These are phyloP conservation scores for Lactarius sp. DNA, from an alignment of 768 basidiomycete species.

Conservation along the genomic window DNA sequence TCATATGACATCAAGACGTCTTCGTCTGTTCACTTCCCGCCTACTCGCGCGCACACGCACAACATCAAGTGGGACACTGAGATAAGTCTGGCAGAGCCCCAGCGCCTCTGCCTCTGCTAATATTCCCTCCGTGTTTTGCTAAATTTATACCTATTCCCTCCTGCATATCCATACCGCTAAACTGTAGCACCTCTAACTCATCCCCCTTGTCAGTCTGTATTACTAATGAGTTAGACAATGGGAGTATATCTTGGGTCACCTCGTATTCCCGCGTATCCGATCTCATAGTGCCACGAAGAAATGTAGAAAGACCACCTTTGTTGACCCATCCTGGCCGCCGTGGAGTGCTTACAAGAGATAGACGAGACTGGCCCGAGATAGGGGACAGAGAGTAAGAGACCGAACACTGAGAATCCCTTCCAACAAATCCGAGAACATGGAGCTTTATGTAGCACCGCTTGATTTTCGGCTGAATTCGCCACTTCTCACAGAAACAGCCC, in stretches of 20 bases:
- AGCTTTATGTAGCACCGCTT: too few relatives aligned
- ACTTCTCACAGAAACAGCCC: too few relatives aligned
- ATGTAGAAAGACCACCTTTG: too few relatives aligned
- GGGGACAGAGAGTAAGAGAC: too few relatives aligned
- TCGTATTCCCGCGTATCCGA: not conserved
- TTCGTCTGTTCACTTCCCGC: not conserved
- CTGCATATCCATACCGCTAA: not conserved
- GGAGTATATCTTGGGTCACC: not conserved
- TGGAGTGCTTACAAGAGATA: too few relatives aligned
- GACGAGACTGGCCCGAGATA: too few relatives aligned
- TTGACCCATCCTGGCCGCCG: too few relatives aligned
- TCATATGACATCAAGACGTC: conserved; percentile 33
- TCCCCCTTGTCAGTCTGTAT: conserved; percentile 6
- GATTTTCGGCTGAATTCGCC: too few relatives aligned
- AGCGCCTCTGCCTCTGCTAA: not conserved
- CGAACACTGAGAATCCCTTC: too few relatives aligned
- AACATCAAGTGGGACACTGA: not conserved
- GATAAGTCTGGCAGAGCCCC: not conserved
- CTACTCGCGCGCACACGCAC: not conserved
- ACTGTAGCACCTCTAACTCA: conserved; percentile 11
- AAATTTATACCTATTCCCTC: conserved; percentile 19
- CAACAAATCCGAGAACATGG: too few relatives aligned
- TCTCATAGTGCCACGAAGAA: too few relatives aligned
- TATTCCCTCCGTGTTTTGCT: conserved; percentile 4
- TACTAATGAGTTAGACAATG: conserved; percentile 4